These are phyloP conservation scores for Puccinia coronata DNA, from an alignment of 1,284 basidiomycete genomes.

Conservation along the genomic window DNA sequence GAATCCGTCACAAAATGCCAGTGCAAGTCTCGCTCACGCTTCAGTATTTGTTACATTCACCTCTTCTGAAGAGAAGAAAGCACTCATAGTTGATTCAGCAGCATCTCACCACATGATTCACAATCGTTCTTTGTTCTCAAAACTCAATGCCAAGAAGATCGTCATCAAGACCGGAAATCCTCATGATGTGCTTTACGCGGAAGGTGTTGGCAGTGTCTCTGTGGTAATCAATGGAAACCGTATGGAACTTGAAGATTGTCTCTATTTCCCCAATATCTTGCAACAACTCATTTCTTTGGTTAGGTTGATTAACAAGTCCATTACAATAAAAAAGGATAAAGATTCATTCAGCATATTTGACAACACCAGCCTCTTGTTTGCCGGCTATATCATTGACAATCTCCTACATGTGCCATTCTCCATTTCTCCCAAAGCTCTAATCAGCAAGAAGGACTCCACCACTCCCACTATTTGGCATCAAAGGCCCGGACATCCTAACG, in stretches of 20 bases:
- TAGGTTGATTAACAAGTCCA: not conserved
- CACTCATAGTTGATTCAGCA: not conserved
- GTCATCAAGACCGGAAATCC: not conserved
- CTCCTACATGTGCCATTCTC: too few species aligned
- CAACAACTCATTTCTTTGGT: not conserved
- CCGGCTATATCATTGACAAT: not conserved
- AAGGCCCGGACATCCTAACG: not conserved
- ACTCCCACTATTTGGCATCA: not conserved
- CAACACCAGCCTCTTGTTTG: too few species aligned
- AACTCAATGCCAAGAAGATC: not conserved
- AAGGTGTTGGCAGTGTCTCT: not conserved
- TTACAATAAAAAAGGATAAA: not conserved
- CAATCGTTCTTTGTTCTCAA: too few species aligned
- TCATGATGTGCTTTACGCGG: not conserved
- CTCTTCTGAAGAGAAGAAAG: too few species aligned
- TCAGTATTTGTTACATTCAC: not conserved
- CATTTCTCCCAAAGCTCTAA: not conserved
- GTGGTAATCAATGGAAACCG: not conserved
- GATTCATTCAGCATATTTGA: not conserved
- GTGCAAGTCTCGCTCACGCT: not conserved
- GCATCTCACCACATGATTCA: conserved; percentile 4
- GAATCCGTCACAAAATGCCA: too few species aligned
- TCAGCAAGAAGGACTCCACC: not conserved
- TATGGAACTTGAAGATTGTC: not conserved
- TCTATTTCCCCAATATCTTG: not conserved